These are phyloP conservation scores for Lasiodiplodia gonubiensis DNA, from an alignment of 2,329 filamentous ascomycete genomes.

Conservation along the genomic window DNA sequence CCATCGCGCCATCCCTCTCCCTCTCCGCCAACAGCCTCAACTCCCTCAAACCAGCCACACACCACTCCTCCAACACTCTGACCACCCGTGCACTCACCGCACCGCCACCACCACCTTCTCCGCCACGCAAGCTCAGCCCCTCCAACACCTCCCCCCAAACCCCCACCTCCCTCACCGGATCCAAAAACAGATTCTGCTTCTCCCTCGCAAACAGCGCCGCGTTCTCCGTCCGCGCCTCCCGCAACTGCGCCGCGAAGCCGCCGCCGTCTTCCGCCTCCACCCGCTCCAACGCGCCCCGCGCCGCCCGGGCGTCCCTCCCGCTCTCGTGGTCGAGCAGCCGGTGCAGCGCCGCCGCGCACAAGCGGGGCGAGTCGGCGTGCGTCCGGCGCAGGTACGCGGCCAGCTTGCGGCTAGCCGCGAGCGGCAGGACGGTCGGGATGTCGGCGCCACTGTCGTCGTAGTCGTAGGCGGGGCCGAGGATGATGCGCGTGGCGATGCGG, in stretches of 20 bases:
- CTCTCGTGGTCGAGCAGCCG: not conserved
- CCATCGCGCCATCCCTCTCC: conserved; percentile 67
- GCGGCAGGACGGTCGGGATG: conserved; percentile 43
- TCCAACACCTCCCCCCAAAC: not conserved
- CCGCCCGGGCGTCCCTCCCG: not conserved
- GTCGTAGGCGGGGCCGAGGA: conserved; percentile 38
- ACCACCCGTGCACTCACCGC: not conserved
- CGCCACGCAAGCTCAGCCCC: not conserved
- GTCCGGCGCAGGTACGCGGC: conserved; percentile 40
- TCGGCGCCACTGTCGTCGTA: not conserved
- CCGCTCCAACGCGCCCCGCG: conserved; percentile 37
- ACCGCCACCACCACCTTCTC: not conserved
- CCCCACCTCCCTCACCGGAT: conserved; percentile 75
- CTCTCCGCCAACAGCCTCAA: conserved; percentile 19
- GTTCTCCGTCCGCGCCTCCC: conserved; percentile 53
- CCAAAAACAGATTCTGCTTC: conserved; percentile 92
- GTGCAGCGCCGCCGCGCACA: conserved; percentile 45
- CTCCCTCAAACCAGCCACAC: not conserved
- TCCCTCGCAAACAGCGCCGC: conserved; percentile 82
- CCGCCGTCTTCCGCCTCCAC: conserved; percentile 40
- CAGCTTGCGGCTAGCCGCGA: conserved; percentile 2
- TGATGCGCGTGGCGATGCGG: conserved; percentile 53
- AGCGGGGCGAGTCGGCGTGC: conserved; percentile 41
- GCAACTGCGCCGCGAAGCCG: conserved; percentile 36
- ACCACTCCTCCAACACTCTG: not conserved